Base-by-base conservation (phyloP, 2,329 filamentous ascomycete genomes). In the Aspergillus niger region DNA sequence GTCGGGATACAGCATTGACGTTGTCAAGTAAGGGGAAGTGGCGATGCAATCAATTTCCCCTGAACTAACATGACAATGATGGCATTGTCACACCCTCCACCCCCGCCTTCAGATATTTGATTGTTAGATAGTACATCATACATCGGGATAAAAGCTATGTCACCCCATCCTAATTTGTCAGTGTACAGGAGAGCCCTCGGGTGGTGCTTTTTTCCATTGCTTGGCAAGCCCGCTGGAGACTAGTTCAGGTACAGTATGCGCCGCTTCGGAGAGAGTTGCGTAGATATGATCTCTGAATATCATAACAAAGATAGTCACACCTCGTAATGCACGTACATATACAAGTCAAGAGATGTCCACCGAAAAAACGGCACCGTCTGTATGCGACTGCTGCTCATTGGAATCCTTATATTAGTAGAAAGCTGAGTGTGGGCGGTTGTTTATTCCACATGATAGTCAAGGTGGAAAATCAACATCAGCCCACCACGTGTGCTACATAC, bases 241-340 rank as follows among this genome's bases (percentile, higher is more conserved):
- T 50, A 50, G 26, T 50, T 50, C 47, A 50, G 47, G 47, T n/a
- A 50, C 47, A 49, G 24, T 17, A 32, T 50, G 47, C 47, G 30
- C 47, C 24, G 8, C 10, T n/a, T 28, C 7, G 24, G 15, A 15
- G 32, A 36, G 47, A 50, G 26, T 24, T 6, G 32, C 30, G 17
- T 50, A 6, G 24, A 50, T 32, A 32, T 30, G 24, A 17, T n/a
- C n/a, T 11, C 24, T 28, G 26, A 7, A 50, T 32, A 32, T 32
- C 15, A 17, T 15, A 8, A 28, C 5, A 17, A 11, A 50, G 28
- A 32, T 32, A 22, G 20, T 26, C 3, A 30, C n/a, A n/a, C 28
- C 10, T 30, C 26, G 26, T 50, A 32, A 50, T 13, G 11, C 32
- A 36, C 20, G 20, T 20, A 20, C 11, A 13, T 13, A 2, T 13